A percentile compares a stretch with the other conserved stretches of the same genome.
These are phyloP conservation scores for Dipodascus albidus DNA, from an alignment of 805 yeast genomes.

Conservation along the genomic window DNA sequence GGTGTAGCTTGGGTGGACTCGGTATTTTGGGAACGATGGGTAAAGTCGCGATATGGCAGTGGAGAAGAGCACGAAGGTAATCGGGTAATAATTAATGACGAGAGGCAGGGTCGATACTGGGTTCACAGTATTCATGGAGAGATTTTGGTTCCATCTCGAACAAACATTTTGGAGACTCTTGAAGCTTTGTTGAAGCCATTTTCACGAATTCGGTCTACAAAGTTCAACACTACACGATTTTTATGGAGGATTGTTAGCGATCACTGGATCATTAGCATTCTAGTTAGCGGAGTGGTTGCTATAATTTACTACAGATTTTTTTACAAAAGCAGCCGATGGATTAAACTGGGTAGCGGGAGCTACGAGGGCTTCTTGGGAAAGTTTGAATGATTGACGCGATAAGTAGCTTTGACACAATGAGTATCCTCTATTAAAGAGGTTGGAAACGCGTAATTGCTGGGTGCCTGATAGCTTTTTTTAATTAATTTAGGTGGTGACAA, in stretches of 20 bases:
- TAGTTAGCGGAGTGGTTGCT: neutral
- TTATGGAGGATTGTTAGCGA: conserved; percentile 5
- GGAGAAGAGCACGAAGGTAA: conserved; percentile 12
- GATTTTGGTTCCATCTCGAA: conserved; percentile 14
- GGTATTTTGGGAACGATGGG: conserved; percentile 24
- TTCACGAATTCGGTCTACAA: conserved; percentile 8
- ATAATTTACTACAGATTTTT: neutral
- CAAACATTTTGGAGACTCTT: conserved; percentile 13
- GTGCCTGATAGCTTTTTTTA: neutral
- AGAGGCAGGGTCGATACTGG: conserved; percentile 21
- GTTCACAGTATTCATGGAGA: conserved; percentile 19
- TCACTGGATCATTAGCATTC: conserved; percentile 1
- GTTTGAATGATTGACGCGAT: neutral
- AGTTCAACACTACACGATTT: conserved; percentile 6
- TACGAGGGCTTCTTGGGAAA: neutral
- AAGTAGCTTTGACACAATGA: too few species aligned
- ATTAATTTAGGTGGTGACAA: neutral
- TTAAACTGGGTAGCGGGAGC: neutral
- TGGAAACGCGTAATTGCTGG: too few species aligned
- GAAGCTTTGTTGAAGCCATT: conserved; percentile 9
- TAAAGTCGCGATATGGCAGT: conserved; percentile 20
- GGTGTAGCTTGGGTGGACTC: conserved; percentile 29
- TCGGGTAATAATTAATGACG: conserved; percentile 21
- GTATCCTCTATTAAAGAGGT: too few species aligned
- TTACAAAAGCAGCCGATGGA: neutral